A percentile compares a stretch with the other conserved stretches of the same genome.
phyloP scores from a whole-genome alignment of 169 alveolate genomes.

The Cryptosporidium canis region DNA sequence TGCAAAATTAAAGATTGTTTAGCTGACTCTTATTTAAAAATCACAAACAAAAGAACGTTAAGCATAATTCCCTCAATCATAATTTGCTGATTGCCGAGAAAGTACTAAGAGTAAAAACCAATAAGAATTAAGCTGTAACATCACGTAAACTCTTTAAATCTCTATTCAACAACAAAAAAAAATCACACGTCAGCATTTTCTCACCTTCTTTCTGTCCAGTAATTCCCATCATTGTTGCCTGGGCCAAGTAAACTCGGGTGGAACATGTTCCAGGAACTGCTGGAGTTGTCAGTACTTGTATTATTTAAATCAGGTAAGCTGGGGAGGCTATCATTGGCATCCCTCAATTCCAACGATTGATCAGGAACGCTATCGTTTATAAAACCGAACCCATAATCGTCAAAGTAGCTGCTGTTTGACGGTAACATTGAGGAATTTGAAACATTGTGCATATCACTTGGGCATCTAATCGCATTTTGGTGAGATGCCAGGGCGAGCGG shows the following conservation, averaged over 20 bases:
- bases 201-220: slow-evolving; percentile 62
- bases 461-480: slow-evolving; percentile 4
- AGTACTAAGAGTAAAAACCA: slow-evolving; percentile 35
- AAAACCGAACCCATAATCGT: slow-evolving; percentile 4
- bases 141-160: not conserved
- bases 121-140: slow-evolving; percentile 45
- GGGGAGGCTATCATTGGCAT: not conserved
- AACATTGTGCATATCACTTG: not conserved
- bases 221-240: not conserved
- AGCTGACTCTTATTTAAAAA: slow-evolving; percentile 33
- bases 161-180: not conserved
- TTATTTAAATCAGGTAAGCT: not conserved
- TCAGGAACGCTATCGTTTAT: slow-evolving; percentile 3
- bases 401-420: not conserved
- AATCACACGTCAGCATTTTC: slow-evolving; percentile 3
- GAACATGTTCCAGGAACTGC: slow-evolving; percentile 38
- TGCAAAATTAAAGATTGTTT: slow-evolving; percentile 17
- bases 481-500: not conserved
- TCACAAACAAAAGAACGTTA: slow-evolving; percentile 51
- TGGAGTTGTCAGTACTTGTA: not conserved
- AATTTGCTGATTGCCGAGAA: not conserved
- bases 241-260: slow-evolving; percentile 40
- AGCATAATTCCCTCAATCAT: not conserved
- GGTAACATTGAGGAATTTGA: slow-evolving; percentile 4
- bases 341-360: not conserved